Evolutionary conservation across 768 basidiomycete species (phyloP).

Genomic region (Mrakia blollopis): DNA sequence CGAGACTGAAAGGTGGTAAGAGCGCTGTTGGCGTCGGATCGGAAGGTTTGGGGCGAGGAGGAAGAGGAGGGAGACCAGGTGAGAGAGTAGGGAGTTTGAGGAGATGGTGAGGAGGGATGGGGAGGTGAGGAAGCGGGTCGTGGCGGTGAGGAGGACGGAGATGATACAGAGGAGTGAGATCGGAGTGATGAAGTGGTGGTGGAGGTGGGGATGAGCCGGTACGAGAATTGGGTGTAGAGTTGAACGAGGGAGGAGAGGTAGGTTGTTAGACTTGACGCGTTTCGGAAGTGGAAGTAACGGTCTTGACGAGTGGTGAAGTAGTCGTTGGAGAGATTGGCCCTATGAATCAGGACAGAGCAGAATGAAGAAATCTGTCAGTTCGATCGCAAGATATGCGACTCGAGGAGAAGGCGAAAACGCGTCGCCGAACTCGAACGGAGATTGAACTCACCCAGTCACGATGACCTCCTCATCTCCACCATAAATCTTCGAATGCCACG

Average conservation of each 20-base stretch:
- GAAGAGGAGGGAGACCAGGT: conserved; percentile 28
- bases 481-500: conserved; percentile 97
- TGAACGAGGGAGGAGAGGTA: conserved; percentile 79
- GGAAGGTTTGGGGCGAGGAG: conserved; percentile 35
- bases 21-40: conserved; percentile 19
- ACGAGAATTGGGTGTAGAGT: conserved; percentile 67
- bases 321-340: conserved; percentile 85
- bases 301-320: conserved; percentile 96
- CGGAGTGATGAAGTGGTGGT: conserved; percentile 35
- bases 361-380: neutral
- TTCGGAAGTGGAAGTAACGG: conserved; percentile 73
- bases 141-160: neutral
- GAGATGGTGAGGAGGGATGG: neutral
- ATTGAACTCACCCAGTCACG: conserved; percentile 70
- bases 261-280: conserved; percentile 60
- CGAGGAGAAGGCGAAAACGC: too few relatives aligned
- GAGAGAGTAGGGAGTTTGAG: conserved; percentile 1
- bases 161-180: neutral
- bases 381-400: neutral
- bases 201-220: conserved; percentile 47
- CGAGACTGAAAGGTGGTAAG: neutral
- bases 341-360: conserved; percentile 42
- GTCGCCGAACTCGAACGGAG: neutral
- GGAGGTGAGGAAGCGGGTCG: conserved; percentile 35
- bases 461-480: conserved; percentile 88